Percentiles rank a stretch among this genome's conserved stretches.
Conservation (phyloP, 1,284 basidiomycete species). For the Malassezia globosa region DNA sequence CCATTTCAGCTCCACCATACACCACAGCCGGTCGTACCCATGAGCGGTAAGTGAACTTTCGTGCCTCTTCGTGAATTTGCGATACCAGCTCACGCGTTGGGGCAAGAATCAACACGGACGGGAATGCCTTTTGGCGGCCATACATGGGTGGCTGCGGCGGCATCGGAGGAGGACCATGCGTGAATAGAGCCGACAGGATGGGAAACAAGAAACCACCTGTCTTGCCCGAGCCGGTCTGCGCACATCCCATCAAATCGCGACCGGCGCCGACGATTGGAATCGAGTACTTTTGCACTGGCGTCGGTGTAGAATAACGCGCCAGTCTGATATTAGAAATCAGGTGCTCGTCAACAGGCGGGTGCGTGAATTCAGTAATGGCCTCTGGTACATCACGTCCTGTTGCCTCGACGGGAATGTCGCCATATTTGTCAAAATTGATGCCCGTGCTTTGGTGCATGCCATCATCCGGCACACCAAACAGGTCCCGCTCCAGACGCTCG, state of each 20-base stretch:
- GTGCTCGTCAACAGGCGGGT: conserved; percentile 79
- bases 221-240: conserved; percentile 99
- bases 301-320: conserved; percentile 86
- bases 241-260: conserved; percentile 96
- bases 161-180: conserved; percentile 63
- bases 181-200: conserved; percentile 87
- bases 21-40: conserved; percentile 99
- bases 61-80: conserved; percentile 97
- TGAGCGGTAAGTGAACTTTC: conserved; percentile 97
- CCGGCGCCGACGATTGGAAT: conserved; percentile 87
- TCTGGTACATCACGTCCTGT: conserved; percentile 91
- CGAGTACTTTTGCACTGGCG: conserved; percentile 99
- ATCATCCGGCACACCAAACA: conserved; percentile 81
- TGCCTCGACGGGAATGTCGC: conserved; percentile 97
- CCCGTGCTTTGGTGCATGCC: conserved; percentile 66
- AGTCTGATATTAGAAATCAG: conserved; percentile 87
- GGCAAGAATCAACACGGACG: conserved; percentile 87
- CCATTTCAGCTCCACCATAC: conserved; percentile 97
- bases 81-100: conserved; percentile 97
- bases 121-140: conserved; percentile 78
- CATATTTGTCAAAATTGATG: conserved; percentile 99
- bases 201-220: conserved; percentile 99
- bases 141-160: conserved; percentile 55
- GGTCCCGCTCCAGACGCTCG: conserved; percentile 80
- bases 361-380: conserved; percentile 74